Evolutionary conservation across 2,329 filamentous ascomycete species (phyloP).

Genomic region (Botryosphaeria dothidea): DNA sequence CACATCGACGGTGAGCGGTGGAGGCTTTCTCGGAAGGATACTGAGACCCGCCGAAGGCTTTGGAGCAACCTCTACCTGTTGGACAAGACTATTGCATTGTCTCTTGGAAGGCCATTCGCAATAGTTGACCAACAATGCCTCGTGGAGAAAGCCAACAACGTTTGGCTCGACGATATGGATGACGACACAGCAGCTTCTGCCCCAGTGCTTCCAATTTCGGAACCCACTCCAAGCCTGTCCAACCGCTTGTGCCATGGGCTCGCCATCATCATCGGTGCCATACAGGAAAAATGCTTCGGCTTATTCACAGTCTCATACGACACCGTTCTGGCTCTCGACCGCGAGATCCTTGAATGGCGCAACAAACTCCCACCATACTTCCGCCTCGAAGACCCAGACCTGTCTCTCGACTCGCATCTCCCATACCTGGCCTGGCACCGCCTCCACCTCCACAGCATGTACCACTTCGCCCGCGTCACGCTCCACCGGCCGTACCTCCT

Average conservation of each 20-base stretch:
- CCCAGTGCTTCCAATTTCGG: slow-evolving; percentile 28
- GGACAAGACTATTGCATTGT: slow-evolving; percentile 43
- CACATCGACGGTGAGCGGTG: slow-evolving; percentile 46
- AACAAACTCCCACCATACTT: slow-evolving; percentile 38
- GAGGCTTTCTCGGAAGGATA: slow-evolving; percentile 38
- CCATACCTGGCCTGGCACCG: slow-evolving; percentile 41
- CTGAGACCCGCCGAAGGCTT: slow-evolving; percentile 40
- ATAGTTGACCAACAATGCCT: slow-evolving; percentile 44
- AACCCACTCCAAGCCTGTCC: slow-evolving; percentile 38
- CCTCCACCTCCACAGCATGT: slow-evolving; percentile 42
- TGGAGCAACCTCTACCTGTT: slow-evolving; percentile 45
- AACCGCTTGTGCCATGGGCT: slow-evolving; percentile 36
- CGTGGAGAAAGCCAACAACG: slow-evolving; percentile 39
- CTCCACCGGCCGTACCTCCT: slow-evolving; percentile 43
- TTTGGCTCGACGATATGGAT: slow-evolving; percentile 40
- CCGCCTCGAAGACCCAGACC: slow-evolving; percentile 34
- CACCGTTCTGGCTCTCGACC: slow-evolving; percentile 39
- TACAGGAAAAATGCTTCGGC: slow-evolving; percentile 44
- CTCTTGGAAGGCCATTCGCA: slow-evolving; percentile 42
- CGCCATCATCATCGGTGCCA: slow-evolving; percentile 40
- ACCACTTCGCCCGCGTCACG: slow-evolving; percentile 44
- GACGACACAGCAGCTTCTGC: slow-evolving; percentile 32
- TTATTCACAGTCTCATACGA: slow-evolving; percentile 40
- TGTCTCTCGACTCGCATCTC: slow-evolving; percentile 30
- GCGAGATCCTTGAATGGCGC: slow-evolving; percentile 36